These are phyloP conservation scores for Mycotypha africana DNA, from an alignment of 371 early-diverging fungal genomes.

Conservation along the genomic window DNA sequence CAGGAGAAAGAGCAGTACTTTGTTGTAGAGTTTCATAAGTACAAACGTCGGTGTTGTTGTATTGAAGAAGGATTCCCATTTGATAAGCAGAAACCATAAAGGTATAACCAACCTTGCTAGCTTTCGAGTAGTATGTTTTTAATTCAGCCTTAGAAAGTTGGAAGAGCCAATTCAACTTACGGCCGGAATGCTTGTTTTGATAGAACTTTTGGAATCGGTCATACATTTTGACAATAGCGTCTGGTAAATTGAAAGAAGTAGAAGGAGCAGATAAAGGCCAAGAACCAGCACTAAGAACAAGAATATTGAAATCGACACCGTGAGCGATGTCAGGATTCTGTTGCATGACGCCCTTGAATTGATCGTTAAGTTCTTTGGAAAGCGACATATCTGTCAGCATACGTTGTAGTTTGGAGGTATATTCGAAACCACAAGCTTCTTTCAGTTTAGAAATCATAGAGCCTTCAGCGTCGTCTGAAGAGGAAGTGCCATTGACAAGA, in stretches of 20 bases:
- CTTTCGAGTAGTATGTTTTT: constrained; percentile 74
- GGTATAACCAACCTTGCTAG: constrained; percentile 63
- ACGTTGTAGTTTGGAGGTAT: constrained; percentile 81
- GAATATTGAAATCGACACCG: constrained; percentile 75
- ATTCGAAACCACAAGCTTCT: constrained; percentile 83
- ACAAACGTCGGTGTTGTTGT: constrained; percentile 62
- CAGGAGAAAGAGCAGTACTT: constrained; percentile 67
- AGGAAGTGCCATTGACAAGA: constrained; percentile 67
- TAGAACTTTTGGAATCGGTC: constrained; percentile 84
- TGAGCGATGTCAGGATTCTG: constrained; percentile 39
- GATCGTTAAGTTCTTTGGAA: constrained; percentile 64
- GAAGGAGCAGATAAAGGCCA: constrained; percentile 88
- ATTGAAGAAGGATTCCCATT: constrained; percentile 86
- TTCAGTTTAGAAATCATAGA: constrained; percentile 67
- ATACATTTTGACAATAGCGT: constrained; percentile 72
- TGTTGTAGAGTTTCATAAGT: constrained; percentile 60
- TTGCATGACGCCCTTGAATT: constrained; percentile 49
- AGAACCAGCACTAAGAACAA: constrained; percentile 79
- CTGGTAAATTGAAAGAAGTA: constrained; percentile 78
- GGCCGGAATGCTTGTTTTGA: constrained; percentile 74
- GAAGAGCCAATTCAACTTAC: constrained; percentile 91
- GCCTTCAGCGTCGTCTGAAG: constrained; percentile 71
- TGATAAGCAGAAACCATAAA: constrained; percentile 84
- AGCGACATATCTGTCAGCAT: constrained; percentile 89
- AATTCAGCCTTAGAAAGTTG: constrained; percentile 86